Conservation (phyloP, 2,329 filamentous ascomycete species). For the Fusarium sp. region DNA sequence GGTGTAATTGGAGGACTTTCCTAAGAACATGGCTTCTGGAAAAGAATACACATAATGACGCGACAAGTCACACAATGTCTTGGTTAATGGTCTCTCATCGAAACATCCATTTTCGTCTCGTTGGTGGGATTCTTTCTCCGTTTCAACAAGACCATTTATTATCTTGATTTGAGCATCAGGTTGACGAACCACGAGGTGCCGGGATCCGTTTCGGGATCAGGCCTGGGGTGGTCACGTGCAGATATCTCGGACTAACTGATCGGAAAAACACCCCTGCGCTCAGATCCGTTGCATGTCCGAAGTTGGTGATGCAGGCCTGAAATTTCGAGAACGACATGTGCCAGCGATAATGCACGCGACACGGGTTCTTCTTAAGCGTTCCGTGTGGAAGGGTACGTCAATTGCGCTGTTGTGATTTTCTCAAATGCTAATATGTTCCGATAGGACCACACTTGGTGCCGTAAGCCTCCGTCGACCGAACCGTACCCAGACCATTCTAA, state of each 20-base stretch:
- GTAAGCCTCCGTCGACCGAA: slow-evolving; percentile 56
- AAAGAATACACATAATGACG: background rate
- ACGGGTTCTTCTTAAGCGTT: slow-evolving; percentile 78
- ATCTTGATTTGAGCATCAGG: slow-evolving; percentile 13
- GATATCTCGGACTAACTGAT: slow-evolving; percentile 23
- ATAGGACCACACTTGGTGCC: slow-evolving; percentile 68
- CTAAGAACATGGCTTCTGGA: background rate
- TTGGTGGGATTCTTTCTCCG: slow-evolving; percentile 42
- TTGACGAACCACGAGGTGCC: slow-evolving; percentile 28
- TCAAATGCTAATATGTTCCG: slow-evolving; percentile 41
- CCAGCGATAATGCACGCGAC: slow-evolving; percentile 76
- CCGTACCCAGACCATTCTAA: slow-evolving; percentile 46
- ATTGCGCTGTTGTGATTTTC: background rate
- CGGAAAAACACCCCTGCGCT: slow-evolving; percentile 37
- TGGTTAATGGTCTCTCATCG: slow-evolving; percentile 15
- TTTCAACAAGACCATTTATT: slow-evolving; percentile 9
- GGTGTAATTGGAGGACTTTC: background rate
- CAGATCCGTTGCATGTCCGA: slow-evolving; percentile 33
- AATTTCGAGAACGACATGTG: slow-evolving; percentile 48
- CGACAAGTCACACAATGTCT: slow-evolving; percentile 14
- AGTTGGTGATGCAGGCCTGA: slow-evolving; percentile 39
- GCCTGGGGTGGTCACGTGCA: slow-evolving; percentile 22
- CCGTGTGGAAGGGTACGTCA: slow-evolving; percentile 86
- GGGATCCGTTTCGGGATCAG: slow-evolving; percentile 17
- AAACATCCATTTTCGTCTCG: slow-evolving; percentile 31